phyloP scores from a whole-genome alignment of 352 stramenopile genomes.

The Phytopythium chamaehyphon region DNA sequence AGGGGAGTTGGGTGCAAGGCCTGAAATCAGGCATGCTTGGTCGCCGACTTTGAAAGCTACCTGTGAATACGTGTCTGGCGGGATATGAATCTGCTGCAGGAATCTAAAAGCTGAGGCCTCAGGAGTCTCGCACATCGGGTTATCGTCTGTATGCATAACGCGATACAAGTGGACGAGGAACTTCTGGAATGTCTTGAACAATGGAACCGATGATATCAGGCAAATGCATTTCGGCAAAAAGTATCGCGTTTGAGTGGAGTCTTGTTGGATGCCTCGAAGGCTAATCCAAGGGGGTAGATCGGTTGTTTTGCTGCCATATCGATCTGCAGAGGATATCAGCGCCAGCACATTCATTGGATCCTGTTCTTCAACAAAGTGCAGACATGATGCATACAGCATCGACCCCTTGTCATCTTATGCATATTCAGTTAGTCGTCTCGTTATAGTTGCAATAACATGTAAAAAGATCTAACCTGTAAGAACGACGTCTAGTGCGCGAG shows the following conservation, averaged over 20 bases:
- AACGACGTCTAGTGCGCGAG: constrained; percentile 61
- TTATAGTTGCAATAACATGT: no score
- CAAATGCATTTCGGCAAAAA: constrained; percentile 67
- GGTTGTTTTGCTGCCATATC: constrained; percentile 23
- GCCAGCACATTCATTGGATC: constrained; percentile 57
- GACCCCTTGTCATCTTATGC: constrained; percentile 52
- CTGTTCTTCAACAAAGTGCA: constrained; percentile 65
- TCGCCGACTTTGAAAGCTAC: constrained; percentile 38
- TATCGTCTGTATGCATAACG: constrained; percentile 22
- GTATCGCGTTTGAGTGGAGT: constrained; percentile 42
- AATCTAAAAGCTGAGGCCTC: constrained; percentile 57
- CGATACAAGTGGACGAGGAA: constrained; percentile 48
- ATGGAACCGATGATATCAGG: constrained; percentile 45
- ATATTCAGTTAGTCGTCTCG: no score
- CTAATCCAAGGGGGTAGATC: constrained; percentile 63
- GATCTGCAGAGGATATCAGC: constrained; percentile 43
- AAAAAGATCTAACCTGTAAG: constrained; percentile 62
- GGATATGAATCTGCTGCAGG: constrained; percentile 41
- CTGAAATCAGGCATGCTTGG: constrained; percentile 27
- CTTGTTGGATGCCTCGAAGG: constrained; percentile 64
- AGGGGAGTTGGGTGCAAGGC: constrained; percentile 16
- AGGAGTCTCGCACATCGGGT: constrained; percentile 7
- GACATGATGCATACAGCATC: constrained; percentile 48
- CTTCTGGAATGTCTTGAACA: constrained; percentile 52
- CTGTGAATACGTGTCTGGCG: constrained; percentile 20